Base-by-base conservation (phyloP, 441 rosid genomes). In the Oxalis stricta region DNA sequence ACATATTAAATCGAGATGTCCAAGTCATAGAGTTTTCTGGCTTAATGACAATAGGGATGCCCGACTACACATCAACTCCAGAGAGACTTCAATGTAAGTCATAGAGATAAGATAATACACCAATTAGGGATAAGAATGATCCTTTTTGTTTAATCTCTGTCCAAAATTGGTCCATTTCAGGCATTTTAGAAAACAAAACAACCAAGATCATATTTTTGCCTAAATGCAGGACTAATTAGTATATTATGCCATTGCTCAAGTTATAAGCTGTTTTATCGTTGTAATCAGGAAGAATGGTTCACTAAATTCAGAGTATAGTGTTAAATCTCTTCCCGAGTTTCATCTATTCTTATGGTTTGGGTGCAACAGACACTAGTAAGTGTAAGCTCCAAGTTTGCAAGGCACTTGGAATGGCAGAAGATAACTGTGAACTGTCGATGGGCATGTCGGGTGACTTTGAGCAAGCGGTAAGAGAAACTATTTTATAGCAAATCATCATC, bases 371-470 rank as follows among this genome's bases (percentile, higher is more conserved):
- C 73, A 21, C 73, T 84, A 38, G 46, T 70, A 79, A 67, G 52
- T 87, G 93, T 61, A 72, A 79, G 75, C 33, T 43, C 49, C 73
- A 78, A 59, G 83, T 84, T 43, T 84, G 93, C 72, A 71, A 81
- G 76, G 86, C 73, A 20, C 79, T 87, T 12, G 78, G 77, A 56
- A 60, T 73, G 65, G 41, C 56, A 20, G 84, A 75, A 76, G 76
- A 73, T 46, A 64, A 70, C 18, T 81, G 80, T 44, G 95, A 84
- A 65, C 68, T 87, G 32, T 83, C 96, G 5, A 87, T 83, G 92
- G 94, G 94, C 59, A 87, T 87, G 97, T 87, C 95, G 0, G 69
- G 81, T 50, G 97, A 84, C 60, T 87, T 77, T 48, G 93, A 84
- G 75, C 72, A 59, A 75, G 97, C 95, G 23, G 95, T 84, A 68